Conservation (phyloP, 495 filamentous ascomycete genomes). For the Penicillium bovifimosum region DNA sequence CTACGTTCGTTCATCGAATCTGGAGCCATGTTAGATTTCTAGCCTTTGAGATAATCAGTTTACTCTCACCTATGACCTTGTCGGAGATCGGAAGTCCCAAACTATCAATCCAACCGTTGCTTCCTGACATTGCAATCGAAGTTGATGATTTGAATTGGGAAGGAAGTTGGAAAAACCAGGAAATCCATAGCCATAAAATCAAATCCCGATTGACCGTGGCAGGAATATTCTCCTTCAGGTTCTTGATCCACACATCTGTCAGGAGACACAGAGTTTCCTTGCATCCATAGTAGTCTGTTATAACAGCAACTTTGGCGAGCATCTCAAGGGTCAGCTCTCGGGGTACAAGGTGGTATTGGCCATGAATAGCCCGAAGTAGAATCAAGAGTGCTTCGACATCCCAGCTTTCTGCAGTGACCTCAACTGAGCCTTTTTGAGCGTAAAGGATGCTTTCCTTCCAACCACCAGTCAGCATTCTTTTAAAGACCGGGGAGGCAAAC, state of each 20-base stretch:
- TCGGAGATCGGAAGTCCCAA: conserved; percentile 28
- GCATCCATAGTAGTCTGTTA: too few relatives aligned
- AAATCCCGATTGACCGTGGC: conserved; percentile 22
- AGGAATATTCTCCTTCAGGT: conserved; percentile 14
- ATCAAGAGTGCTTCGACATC: conserved; percentile 42
- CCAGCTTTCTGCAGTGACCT: conserved; percentile 32
- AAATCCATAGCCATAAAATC: conserved; percentile 35
- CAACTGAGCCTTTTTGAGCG: conserved; percentile 35
- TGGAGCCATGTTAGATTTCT: conserved; percentile 5
- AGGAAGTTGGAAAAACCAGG: conserved; percentile 28
- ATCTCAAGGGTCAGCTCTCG: conserved; percentile 34
- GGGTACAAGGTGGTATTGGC: conserved; percentile 38
- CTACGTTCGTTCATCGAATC: conserved; percentile 18
- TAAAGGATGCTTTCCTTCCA: conserved; percentile 34
- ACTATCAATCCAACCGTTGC: too few relatives aligned
- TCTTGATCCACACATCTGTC: too few relatives aligned
- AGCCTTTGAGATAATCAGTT: neutral
- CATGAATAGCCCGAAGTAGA: conserved; percentile 48
- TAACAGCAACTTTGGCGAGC: conserved; percentile 43
- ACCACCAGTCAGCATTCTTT: conserved; percentile 21
- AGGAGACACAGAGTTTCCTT: too few relatives aligned
- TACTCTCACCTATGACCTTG: conserved; percentile 19
- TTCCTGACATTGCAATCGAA: conserved; percentile 18
- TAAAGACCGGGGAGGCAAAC: conserved; percentile 46
- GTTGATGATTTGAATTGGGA: conserved; percentile 18